A percentile compares a stretch with the other conserved stretches of the same genome.
phyloP scores from a whole-genome alignment of 495 filamentous ascomycete species.

The Bryoglossum gracile region DNA sequence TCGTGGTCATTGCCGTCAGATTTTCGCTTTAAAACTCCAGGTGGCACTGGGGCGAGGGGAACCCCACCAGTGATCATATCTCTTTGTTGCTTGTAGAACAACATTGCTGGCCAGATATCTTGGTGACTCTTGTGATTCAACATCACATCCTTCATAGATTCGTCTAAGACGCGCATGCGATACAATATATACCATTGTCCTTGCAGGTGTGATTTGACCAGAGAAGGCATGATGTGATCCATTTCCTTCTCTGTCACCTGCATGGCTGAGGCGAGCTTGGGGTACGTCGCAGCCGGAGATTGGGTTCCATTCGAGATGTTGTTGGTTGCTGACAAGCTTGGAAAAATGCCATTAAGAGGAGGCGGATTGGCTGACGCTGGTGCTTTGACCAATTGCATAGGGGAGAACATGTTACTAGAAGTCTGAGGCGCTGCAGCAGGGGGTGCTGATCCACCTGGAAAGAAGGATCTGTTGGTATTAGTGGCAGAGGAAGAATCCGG shows the following conservation, averaged over 20 bases:
- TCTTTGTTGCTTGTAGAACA: slow-evolving; percentile 17
- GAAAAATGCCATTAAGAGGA: slow-evolving; percentile 15
- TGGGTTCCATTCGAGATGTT: not conserved
- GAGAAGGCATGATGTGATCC: slow-evolving; percentile 11
- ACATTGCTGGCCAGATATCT: slow-evolving; percentile 11
- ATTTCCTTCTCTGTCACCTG: slow-evolving; percentile 10
- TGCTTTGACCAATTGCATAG: slow-evolving; percentile 6
- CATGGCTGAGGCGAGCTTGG: not conserved
- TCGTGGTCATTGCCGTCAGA: slow-evolving; percentile 1
- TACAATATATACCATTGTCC: slow-evolving; percentile 18
- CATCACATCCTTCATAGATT: slow-evolving; percentile 17
- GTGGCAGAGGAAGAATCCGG: not conserved
- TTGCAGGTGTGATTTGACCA: slow-evolving; percentile 14
- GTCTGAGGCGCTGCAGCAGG: not conserved
- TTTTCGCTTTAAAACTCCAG: slow-evolving; percentile 2
- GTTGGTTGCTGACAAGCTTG: not conserved
- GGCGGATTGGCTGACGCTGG: slow-evolving; percentile 7
- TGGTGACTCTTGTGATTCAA: not conserved
- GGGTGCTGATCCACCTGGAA: slow-evolving; percentile 1
- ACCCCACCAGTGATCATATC: slow-evolving; percentile 5
- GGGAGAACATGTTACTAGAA: slow-evolving; percentile 1
- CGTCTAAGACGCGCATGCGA: slow-evolving; percentile 23
- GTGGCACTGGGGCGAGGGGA: not conserved
- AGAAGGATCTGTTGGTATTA: slow-evolving; percentile 1
- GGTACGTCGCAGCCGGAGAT: not conserved